Conservation (phyloP, 306 rosid species). For the Cicer arietinum region DNA sequence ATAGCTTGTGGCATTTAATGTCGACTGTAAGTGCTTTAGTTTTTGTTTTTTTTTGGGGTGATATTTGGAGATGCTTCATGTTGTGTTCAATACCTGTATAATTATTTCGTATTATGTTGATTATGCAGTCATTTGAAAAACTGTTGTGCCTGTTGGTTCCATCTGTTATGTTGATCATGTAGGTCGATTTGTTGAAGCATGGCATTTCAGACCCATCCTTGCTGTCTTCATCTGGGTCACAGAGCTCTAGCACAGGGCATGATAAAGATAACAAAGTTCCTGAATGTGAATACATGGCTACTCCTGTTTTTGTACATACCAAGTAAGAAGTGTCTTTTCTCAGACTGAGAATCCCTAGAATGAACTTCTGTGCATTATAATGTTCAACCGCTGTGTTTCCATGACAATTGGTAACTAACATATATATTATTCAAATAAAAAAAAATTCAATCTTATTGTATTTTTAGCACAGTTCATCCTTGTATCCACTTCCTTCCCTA, state of each 20-base stretch:
- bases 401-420: conserved; percentile 9
- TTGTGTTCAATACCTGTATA: conserved; percentile 11
- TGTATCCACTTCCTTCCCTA: conserved; percentile 20
- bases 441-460: conserved; percentile 11
- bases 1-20: conserved; percentile 81
- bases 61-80: conserved; percentile 22
- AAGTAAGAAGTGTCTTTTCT: conserved; percentile 59
- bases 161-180: conserved; percentile 36
- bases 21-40: conserved; percentile 59
- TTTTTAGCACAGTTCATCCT: background rate
- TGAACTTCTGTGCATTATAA: background rate
- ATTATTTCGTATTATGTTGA: background rate
- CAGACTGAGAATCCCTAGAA: background rate
- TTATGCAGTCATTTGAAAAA: background rate
- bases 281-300: conserved; percentile 63
- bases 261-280: conserved; percentile 60
- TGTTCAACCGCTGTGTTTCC: conserved; percentile 17
- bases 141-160: conserved; percentile 2
- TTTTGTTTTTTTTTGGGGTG: background rate
- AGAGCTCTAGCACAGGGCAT: conserved; percentile 60
- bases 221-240: conserved; percentile 57
- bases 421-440: background rate
- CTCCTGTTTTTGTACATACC: conserved; percentile 82
- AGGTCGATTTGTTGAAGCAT: conserved; percentile 92
- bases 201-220: conserved; percentile 82